Conservation (phyloP, 192 early-diverging fungal species). For the Coemansia sp. region DNA sequence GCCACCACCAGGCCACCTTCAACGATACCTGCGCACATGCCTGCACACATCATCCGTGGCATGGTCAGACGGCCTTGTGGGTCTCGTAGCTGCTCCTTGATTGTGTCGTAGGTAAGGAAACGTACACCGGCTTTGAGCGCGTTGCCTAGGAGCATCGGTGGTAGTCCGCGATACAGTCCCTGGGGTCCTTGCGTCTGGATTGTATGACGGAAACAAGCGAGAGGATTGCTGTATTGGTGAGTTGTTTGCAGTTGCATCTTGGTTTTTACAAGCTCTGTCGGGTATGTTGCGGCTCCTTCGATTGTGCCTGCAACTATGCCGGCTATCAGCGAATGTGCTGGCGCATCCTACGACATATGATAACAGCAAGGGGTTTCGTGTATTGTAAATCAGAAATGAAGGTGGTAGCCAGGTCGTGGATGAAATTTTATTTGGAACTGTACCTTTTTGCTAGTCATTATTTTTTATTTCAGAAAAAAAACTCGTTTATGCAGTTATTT, state of each 20-base stretch:
- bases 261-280: conserved; percentile 95
- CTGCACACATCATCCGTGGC: conserved; percentile 69
- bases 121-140: conserved; percentile 90
- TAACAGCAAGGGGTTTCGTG: no score
- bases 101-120: conserved; percentile 88
- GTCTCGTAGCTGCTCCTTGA: conserved; percentile 71
- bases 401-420: no score
- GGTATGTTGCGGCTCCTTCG: conserved; percentile 90
- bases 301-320: conserved; percentile 88
- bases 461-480: background rate
- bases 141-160: conserved; percentile 89
- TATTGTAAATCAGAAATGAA: no score
- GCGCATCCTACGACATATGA: conserved; percentile 17
- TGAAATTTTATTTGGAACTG: no score
- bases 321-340: conserved; percentile 71
- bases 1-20: conserved; percentile 91
- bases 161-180: conserved; percentile 84
- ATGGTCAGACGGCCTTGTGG: conserved; percentile 70
- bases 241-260: conserved; percentile 84
- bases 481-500: background rate
- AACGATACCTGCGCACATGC: conserved; percentile 82
- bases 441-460: background rate
- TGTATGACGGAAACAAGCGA: conserved; percentile 76
- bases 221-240: conserved; percentile 67
- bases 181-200: conserved; percentile 69